Evolutionary conservation across 345 rosid species (phyloP), one percentile per base, ranked within the genome.

Genomic region (Carallia pectinifolia): DNA sequence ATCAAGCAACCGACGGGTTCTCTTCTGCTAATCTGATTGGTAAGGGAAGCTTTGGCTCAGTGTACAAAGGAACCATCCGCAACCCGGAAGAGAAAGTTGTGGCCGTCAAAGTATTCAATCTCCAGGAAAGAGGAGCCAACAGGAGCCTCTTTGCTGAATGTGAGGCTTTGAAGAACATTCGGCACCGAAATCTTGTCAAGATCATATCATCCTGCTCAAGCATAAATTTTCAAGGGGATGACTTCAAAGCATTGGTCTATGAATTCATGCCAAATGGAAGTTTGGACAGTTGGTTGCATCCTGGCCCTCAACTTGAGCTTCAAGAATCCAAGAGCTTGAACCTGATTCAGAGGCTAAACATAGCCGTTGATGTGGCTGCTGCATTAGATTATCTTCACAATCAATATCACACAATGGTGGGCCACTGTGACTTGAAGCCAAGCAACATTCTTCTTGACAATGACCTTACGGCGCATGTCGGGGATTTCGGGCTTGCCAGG

Each of bases 161-260:
- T 31, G 36, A 67, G 39, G 71, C 53, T 9, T 23, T 67, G 63
- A 67, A 40, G 19, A 67, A 55, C 47, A 56, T 56, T 9, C 23
- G 62, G n/a, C 71, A 67, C 27, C 60, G 71, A 7, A 67, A 67
- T 39, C 63, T 67, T 67, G 62, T 67, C 19, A 56, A n/a, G 53
- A 39, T 67, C 7, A 10, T 56, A 6, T 52, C 52, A 9, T 10
- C n/a, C 18, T 67, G 71, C 50, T 67, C 71, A 38, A 56, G 61
- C 9, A 55, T 56, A 18, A 58, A 56, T 67, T 39, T 33, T 58
- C 37, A 53, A 18, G 69, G 69, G 5, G 18, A 66, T 9, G 69
- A 66, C 2, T 66, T 66, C 69, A 66, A 66, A 16, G 71, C 71
- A 10, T 23, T 67, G 29, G 16, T 67, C n/a, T 39, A 53, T 10